Conservation (phyloP, 495 filamentous ascomycete genomes). For the Aspergillus biplanus region DNA sequence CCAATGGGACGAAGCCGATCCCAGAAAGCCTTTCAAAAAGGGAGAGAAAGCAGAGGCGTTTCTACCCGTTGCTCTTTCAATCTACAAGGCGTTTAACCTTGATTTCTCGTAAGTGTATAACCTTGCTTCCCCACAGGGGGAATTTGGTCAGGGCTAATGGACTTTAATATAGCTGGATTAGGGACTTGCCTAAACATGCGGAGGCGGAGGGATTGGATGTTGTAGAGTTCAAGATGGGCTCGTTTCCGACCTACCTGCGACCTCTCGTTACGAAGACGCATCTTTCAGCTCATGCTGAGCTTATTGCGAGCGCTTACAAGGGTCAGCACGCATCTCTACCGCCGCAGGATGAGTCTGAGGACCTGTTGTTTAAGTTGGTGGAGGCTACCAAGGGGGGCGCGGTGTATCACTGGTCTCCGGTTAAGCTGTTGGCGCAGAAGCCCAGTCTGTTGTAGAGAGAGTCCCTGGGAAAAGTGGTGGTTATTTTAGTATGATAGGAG, state of each 20-base stretch:
- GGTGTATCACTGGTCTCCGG: conserved; percentile 5
- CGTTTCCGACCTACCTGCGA: background rate
- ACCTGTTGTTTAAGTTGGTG: background rate
- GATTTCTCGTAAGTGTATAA: conserved; percentile 8
- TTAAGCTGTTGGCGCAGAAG: conserved; percentile 8
- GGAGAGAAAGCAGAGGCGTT: conserved; percentile 1
- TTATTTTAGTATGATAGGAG: background rate
- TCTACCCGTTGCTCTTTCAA: background rate
- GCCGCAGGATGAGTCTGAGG: background rate
- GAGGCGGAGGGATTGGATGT: background rate
- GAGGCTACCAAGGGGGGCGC: background rate
- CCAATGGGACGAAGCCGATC: conserved; percentile 11
- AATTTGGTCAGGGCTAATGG: too few relatives aligned
- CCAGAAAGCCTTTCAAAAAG: background rate
- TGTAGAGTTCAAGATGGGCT: conserved; percentile 2
- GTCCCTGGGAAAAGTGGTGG: too few relatives aligned
- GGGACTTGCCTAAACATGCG: background rate
- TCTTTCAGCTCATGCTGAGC: conserved; percentile 4
- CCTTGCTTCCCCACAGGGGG: too few relatives aligned
- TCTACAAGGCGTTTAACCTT: background rate
- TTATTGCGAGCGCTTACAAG: background rate
- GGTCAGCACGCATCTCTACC: background rate
- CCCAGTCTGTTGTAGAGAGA: background rate
- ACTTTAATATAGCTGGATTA: too few relatives aligned
- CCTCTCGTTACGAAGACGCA: conserved; percentile 2